These are phyloP conservation scores for Linderniella brevidens DNA, from an alignment of 257 asterid species.

Conservation along the genomic window DNA sequence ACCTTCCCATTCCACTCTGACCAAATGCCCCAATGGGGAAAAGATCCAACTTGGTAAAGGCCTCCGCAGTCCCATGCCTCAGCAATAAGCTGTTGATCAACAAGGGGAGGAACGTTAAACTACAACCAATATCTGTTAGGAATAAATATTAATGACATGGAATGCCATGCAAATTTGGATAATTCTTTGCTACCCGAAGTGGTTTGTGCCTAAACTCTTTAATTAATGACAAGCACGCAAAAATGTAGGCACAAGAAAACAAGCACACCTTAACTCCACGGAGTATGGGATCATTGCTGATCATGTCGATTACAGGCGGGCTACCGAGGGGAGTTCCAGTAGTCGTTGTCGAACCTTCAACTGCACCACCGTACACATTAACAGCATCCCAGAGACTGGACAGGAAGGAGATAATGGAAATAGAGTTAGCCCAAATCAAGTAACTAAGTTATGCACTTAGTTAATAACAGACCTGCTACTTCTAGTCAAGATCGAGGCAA, in stretches of 20 bases:
- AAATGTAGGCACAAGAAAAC: neutral
- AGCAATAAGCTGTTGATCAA: constrained; percentile 56
- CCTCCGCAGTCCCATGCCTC: constrained; percentile 99
- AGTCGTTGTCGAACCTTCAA: constrained; percentile 46
- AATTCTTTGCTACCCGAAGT: too few relatives aligned
- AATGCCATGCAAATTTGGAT: neutral
- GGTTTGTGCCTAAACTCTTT: neutral
- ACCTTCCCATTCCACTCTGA: constrained; percentile 99
- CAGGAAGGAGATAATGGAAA: constrained; percentile 13
- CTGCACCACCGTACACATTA: constrained; percentile 56
- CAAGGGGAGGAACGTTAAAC: neutral
- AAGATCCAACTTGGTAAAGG: constrained; percentile 88
- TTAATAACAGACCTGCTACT: constrained; percentile 68
- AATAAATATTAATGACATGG: too few relatives aligned
- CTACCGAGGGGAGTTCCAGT: constrained; percentile 83
- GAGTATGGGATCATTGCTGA: constrained; percentile 91
- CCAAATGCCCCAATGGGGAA: constrained; percentile 98
- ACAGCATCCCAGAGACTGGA: constrained; percentile 77
- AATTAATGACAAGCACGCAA: constrained; percentile 6
- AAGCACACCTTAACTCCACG: constrained; percentile 62
- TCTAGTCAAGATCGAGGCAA: constrained; percentile 90
- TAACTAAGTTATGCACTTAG: too few relatives aligned
- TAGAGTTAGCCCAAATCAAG: neutral
- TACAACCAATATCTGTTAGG: neutral
- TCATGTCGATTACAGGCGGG: constrained; percentile 84